Evolutionary conservation across 2,329 filamentous ascomycete genomes (phyloP).

Genomic region (Aureobasidium musti): DNA sequence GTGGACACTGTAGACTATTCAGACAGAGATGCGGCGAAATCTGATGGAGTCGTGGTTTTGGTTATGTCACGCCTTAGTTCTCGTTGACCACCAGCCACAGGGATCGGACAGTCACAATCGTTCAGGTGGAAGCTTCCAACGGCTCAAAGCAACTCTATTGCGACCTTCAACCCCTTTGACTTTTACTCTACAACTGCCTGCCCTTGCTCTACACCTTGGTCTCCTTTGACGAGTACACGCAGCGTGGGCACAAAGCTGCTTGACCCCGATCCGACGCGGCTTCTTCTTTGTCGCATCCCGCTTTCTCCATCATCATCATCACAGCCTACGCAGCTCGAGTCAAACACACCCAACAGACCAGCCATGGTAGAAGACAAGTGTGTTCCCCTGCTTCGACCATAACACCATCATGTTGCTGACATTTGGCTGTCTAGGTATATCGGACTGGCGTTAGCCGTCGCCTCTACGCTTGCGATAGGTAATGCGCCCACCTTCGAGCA

Average conservation of each 20-base stretch:
- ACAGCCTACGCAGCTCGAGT: background rate
- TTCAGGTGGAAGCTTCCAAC: conserved; percentile 11
- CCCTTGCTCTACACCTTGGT: background rate
- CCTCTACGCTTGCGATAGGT: conserved; percentile 76
- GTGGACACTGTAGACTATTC: background rate
- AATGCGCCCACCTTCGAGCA: conserved; percentile 41
- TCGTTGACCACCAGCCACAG: conserved; percentile 1
- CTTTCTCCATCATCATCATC: conserved; percentile 12
- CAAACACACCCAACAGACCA: conserved; percentile 10
- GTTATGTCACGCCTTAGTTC: conserved; percentile 7
- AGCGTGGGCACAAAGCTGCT: conserved; percentile 14
- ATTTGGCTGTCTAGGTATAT: conserved; percentile 61
- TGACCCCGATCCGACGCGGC: background rate
- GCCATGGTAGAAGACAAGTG: conserved; percentile 29
- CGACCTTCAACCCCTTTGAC: conserved; percentile 16
- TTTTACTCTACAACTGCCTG: background rate
- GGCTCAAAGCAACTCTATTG: conserved; percentile 24
- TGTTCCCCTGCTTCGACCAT: background rate
- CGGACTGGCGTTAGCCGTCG: conserved; percentile 72
- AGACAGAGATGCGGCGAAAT: conserved; percentile 9
- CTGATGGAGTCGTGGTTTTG: background rate
- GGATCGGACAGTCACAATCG: conserved; percentile 4
- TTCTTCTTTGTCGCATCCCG: conserved; percentile 21
- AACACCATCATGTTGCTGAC: background rate
- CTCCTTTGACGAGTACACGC: background rate